Conservation (phyloP, 441 rosid genomes). For the Pelargonium australe region DNA sequence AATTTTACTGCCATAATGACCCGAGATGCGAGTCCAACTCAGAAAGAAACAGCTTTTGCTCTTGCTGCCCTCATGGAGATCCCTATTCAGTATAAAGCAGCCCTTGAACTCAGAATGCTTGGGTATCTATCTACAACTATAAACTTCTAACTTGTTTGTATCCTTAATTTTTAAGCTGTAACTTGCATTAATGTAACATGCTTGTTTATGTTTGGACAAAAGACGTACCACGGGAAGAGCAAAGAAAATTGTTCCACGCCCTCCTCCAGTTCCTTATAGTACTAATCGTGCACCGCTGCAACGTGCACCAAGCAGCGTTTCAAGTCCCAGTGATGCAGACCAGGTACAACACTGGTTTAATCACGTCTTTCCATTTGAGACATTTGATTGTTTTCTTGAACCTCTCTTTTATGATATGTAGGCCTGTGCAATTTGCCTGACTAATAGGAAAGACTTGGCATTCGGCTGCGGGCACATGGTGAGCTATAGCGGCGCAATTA, state of each 20-base stretch:
- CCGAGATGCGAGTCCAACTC: too few relatives aligned
- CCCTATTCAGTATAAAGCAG: too few relatives aligned
- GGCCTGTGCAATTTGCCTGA: slow-evolving; percentile 75
- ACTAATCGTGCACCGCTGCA: background rate
- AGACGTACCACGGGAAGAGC: background rate
- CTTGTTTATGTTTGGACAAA: background rate
- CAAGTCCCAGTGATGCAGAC: background rate
- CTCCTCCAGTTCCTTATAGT: background rate
- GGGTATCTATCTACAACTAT: too few relatives aligned
- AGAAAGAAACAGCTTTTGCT: too few relatives aligned
- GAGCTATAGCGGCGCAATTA: slow-evolving; percentile 14
- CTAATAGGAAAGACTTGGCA: slow-evolving; percentile 55
- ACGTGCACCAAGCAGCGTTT: background rate
- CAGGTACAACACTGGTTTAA: background rate
- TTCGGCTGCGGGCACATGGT: slow-evolving; percentile 85
- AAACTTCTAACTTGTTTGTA: too few relatives aligned
- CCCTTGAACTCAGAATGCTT: too few relatives aligned
- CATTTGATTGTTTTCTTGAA: too few relatives aligned
- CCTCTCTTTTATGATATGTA: slow-evolving; percentile 14
- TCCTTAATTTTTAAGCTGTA: too few relatives aligned
- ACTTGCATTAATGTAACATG: too few relatives aligned
- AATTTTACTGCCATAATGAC: too few relatives aligned
- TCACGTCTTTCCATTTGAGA: too few relatives aligned
- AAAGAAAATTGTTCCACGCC: background rate
- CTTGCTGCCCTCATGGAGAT: too few relatives aligned